A percentile compares a stretch with the other conserved stretches of the same genome.
Evolutionary conservation across 805 yeast species (phyloP).

Genomic region (Ogataea minuta): DNA sequence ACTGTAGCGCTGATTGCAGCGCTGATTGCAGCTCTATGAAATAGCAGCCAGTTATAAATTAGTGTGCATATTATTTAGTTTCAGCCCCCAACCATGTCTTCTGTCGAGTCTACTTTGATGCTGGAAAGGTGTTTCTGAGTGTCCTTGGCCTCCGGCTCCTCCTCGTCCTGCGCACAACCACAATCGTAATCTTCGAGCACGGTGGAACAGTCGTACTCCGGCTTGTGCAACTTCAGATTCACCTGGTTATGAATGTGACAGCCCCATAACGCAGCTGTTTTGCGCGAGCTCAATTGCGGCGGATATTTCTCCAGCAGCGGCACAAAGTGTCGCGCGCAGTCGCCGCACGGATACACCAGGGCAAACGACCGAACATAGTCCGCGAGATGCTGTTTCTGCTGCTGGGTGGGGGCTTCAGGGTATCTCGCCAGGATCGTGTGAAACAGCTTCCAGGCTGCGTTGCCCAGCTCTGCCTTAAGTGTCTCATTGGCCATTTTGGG

Average conservation of each 20-base stretch:
- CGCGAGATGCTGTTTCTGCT: constrained; percentile 60
- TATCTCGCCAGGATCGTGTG: constrained; percentile 92
- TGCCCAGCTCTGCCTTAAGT: constrained; percentile 72
- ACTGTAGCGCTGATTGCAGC: no score
- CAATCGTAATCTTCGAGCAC: constrained; percentile 92
- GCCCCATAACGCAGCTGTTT: constrained; percentile 93
- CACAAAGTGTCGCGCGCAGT: constrained; percentile 91
- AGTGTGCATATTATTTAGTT: neutral
- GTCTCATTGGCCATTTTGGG: constrained; percentile 86
- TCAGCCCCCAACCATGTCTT: constrained; percentile 28
- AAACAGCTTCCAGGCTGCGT: constrained; percentile 87
- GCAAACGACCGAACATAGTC: constrained; percentile 74
- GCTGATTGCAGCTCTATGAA: no score
- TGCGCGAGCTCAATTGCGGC: constrained; percentile 75
- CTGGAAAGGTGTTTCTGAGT: constrained; percentile 40
- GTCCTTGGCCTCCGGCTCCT: constrained; percentile 45
- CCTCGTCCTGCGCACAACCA: constrained; percentile 84
- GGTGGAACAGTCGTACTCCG: constrained; percentile 76
- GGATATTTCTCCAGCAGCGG: constrained; percentile 68
- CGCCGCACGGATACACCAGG: constrained; percentile 95
- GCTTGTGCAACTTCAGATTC: constrained; percentile 66
- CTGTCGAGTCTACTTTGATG: constrained; percentile 47
- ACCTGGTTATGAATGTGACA: constrained; percentile 89
- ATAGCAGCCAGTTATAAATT: neutral
- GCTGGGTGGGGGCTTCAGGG: constrained; percentile 73